These are phyloP conservation scores for Helichrysum umbraculigerum DNA, from an alignment of 129 eudicot species.

Conservation along the genomic window DNA sequence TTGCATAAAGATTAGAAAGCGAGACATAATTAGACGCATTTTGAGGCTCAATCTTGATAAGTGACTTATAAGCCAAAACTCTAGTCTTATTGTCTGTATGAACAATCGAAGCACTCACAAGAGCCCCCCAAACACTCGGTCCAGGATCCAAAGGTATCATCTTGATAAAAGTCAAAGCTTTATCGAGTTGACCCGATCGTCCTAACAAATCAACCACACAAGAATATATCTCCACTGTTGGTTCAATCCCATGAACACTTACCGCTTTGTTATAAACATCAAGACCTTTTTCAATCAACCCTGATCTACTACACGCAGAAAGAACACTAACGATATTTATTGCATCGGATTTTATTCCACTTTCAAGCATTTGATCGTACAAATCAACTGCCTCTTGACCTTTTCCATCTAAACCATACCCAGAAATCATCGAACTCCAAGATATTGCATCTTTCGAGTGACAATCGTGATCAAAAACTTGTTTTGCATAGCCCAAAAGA, in stretches of 20 bases:
- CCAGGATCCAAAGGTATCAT: constrained; percentile 52
- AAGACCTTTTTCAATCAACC: constrained; percentile 49
- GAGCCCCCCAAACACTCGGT: constrained; percentile 75
- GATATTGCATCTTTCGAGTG: constrained; percentile 45
- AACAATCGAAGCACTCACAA: constrained; percentile 44
- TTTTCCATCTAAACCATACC: constrained; percentile 62
- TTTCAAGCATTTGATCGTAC: constrained; percentile 52
- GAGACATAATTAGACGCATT: constrained; percentile 66
- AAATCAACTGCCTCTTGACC: constrained; percentile 54
- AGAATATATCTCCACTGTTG: constrained; percentile 61
- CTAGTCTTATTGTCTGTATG: constrained; percentile 43
- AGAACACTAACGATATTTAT: constrained; percentile 61
- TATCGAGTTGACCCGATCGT: constrained; percentile 46
- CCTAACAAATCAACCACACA: constrained; percentile 72
- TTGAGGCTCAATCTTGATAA: constrained; percentile 59
- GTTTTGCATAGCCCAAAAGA: constrained; percentile 44
- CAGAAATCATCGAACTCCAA: constrained; percentile 66
- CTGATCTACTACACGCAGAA: constrained; percentile 72
- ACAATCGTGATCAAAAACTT: constrained; percentile 48
- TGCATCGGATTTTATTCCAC: constrained; percentile 49
- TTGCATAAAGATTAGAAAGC: constrained; percentile 64
- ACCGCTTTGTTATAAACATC: constrained; percentile 35
- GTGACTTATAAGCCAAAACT: constrained; percentile 55
- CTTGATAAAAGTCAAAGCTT: constrained; percentile 60
- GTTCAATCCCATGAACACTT: constrained; percentile 34